Conservation (phyloP, 225 moss, liverwort and hornwort species). For the Sphagnum tenellum region DNA sequence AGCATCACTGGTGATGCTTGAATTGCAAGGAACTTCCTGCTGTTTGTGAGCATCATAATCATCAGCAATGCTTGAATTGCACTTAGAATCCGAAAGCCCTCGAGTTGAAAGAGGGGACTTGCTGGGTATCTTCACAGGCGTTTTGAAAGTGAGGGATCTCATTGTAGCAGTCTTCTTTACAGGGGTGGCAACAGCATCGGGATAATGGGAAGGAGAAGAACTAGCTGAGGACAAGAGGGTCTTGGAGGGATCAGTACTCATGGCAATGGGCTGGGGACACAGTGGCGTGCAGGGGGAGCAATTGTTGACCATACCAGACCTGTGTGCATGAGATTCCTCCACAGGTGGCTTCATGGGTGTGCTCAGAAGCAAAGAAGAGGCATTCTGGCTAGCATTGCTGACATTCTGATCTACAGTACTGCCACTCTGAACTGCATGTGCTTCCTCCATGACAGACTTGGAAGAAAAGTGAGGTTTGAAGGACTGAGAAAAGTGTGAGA, state of each 20-base stretch:
- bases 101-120: no score
- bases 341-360: constrained; percentile 38
- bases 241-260: constrained; percentile 4
- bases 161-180: constrained; percentile 28
- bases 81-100: background rate
- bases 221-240: no score
- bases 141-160: constrained; percentile 32
- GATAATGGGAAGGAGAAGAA: no score
- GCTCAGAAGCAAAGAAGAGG: constrained; percentile 11
- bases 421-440: constrained; percentile 7
- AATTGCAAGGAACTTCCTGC: constrained; percentile 1
- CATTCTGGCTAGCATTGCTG: background rate
- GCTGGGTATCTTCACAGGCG: constrained; percentile 6
- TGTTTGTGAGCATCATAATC: background rate
- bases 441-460: background rate
- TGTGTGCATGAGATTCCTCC: constrained; percentile 15
- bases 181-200: constrained; percentile 13
- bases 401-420: background rate
- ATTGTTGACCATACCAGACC: background rate
- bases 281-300: constrained; percentile 23
- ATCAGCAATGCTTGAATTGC: background rate
- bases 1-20: background rate
- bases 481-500: constrained; percentile 28
- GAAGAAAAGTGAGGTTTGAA: constrained; percentile 36
- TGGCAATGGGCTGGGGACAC: constrained; percentile 6